Base-by-base conservation (phyloP, 139 green algal species). In the Gonium pectorale region DNA sequence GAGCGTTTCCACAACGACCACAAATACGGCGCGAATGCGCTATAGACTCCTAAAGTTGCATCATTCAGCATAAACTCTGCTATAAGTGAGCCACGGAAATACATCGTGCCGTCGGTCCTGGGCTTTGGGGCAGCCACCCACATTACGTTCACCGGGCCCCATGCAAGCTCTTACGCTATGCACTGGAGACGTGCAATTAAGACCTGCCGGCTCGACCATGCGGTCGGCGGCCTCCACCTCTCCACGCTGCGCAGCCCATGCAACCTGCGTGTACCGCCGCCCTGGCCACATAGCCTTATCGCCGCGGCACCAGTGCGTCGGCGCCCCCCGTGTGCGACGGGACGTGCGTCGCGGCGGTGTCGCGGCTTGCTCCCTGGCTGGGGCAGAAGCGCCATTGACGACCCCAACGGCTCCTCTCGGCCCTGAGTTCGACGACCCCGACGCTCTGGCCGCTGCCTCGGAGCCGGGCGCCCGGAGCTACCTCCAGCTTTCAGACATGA, bases 401-500 rank as follows among this genome's bases (percentile, higher is more conserved):
- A 46, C 69, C 19, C 69, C 2, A 49, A 46, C 26, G 72, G 52
- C 13, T 15, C 72, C 67, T 21, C 56, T 22, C 40, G 74, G 21
- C 9, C 5, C 19, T 27, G 17, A 11, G 0, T 13, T 69, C 6
- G 74, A 71, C 40, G 77, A 40, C 0, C 54, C 63, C 13, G 72
- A 80, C 37, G 62, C 21, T 7, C 62, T 52, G 19, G 29, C n/a
- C 3, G 75, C 43, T 3, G 60, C 60, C 6, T n/a, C n/a, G n/a
- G 77, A 83, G 38, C 2, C n/a, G 2, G 77, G 77, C n/a, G 77
- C 9, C 0, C 77, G 77, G 43, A 64, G n/a, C 62, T 74, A 66
- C 44, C 60, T 83, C 62, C 54, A 83, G 44, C 62, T 83, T 0
- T 60, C 60, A 0, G 62, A 83, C 63, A 66, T 73, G 77, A 51